Conservation (phyloP, 2,329 filamentous ascomycete genomes). For the Penicillium vulpinum region DNA sequence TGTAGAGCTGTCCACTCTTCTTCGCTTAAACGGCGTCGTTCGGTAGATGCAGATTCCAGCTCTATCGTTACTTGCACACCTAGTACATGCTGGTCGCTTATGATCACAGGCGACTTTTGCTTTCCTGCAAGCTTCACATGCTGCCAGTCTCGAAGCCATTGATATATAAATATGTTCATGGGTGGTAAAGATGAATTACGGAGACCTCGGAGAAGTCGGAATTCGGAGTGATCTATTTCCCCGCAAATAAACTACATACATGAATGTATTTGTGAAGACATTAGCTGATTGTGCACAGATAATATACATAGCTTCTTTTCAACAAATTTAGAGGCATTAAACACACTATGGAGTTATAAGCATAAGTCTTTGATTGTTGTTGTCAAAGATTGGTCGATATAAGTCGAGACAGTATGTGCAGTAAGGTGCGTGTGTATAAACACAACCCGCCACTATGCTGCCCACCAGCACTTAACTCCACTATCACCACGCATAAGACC, state of each 20-base stretch:
- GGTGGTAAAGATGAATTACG: conserved; percentile 1
- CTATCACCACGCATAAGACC: conserved; percentile 3
- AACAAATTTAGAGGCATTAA: background rate
- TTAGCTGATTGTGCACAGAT: too few relatives aligned
- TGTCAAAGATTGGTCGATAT: background rate
- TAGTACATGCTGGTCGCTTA: conserved; percentile 23
- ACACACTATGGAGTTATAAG: background rate
- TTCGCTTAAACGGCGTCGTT: conserved; percentile 28
- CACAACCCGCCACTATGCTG: background rate
- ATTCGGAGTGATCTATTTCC: conserved; percentile 5
- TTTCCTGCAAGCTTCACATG: conserved; percentile 27
- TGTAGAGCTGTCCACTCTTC: conserved; percentile 19
- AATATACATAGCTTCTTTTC: background rate
- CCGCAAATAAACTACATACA: background rate
- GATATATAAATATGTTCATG: too few relatives aligned
- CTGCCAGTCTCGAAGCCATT: conserved; percentile 26
- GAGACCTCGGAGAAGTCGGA: conserved; percentile 20
- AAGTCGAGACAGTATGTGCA: background rate
- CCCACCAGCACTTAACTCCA: background rate
- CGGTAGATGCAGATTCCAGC: conserved; percentile 28
- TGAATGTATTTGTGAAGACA: background rate
- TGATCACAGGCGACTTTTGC: conserved; percentile 28
- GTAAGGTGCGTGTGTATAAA: conserved; percentile 4
- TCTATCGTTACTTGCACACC: conserved; percentile 16
- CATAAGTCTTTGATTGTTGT: background rate